Evolutionary conservation across 73 alveolate species (phyloP), one percentile per base, ranked within the genome.

Genomic region (Paramecium primaurelia): DNA sequence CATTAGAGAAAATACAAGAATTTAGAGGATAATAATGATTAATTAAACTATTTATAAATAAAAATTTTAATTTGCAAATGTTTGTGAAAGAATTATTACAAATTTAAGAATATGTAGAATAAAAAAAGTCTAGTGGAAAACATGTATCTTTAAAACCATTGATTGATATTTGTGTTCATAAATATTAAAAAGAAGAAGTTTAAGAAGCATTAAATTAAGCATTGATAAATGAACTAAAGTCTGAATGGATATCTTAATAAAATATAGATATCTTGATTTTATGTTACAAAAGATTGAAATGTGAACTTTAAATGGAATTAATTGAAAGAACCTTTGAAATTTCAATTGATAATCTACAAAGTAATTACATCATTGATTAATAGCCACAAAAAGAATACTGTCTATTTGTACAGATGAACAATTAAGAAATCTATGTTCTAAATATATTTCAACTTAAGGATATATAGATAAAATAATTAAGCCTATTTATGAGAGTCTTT

Each of bases 371-470:
- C 9, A 32, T 14, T 3, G 20, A 64, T 64, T 64, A 3, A 2
- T 64, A 64, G 84, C 84, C 84, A 64, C 84, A 64, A 64, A 64
- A 64, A 64, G 84, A 64, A 64, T 64, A 25, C 47, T 64, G 1
- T 64, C 42, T 2, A 28, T 64, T 64, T 64, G 84, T 30, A 64
- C 16, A 25, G 84, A 64, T 1, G 84, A 64, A 0, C 28, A 64
- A 28, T 64, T 64, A n/a, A 64, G 84, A 64, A 64, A 28, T 64
- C 26, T 64, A 32, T 64, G 84, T 64, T 32, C 42, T 6, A 28
- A 34, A 9, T 64, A 64, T 34, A 64, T 64, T 64, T 64, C 84
- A 11, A 64, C 84, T 12, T 25, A 64, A 32, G 84, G 84, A 3
- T 64, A 64, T 32, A 28, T 64, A 12, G 42, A 64, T 2, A 64